These are phyloP conservation scores for Euphorbia schlechtendalii DNA, from an alignment of 441 rosid species.

Conservation along the genomic window DNA sequence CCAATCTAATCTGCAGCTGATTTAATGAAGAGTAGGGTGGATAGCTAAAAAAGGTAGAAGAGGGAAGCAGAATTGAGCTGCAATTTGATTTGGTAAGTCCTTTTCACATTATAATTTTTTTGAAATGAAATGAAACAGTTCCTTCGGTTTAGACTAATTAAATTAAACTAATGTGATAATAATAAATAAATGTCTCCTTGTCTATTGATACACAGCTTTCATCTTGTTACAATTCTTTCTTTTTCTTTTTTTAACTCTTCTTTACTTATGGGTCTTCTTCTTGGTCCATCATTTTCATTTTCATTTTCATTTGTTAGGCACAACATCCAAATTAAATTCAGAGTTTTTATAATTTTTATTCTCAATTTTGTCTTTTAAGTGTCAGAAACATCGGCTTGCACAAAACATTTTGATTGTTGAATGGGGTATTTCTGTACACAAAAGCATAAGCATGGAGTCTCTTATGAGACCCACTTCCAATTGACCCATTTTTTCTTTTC, in stretches of 20 bases:
- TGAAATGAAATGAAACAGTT: neutral
- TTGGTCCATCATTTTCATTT: conserved; percentile 36
- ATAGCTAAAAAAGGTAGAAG: conserved; percentile 1
- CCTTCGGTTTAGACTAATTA: no score
- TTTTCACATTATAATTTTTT: conserved; percentile 27
- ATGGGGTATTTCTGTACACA: conserved; percentile 1
- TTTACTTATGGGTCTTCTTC: conserved; percentile 11
- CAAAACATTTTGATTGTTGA: conserved; percentile 6
- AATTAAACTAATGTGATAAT: neutral
- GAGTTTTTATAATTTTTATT: neutral
- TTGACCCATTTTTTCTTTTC: conserved; percentile 21
- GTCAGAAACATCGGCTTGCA: conserved; percentile 40
- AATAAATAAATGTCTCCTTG: conserved; percentile 28
- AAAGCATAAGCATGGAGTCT: conserved; percentile 10
- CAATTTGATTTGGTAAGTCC: conserved; percentile 24
- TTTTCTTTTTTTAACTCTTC: neutral
- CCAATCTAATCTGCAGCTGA: neutral
- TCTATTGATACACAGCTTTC: conserved; percentile 31
- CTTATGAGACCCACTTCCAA: conserved; percentile 24
- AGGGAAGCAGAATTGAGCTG: neutral
- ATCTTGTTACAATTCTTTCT: conserved; percentile 25
- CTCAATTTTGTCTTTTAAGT: neutral
- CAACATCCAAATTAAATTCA: neutral
- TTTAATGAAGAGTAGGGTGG: neutral
- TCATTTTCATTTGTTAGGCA: neutral